Conservation (phyloP, 2,329 filamentous ascomycete species). For the Colletotrichum sp. region DNA sequence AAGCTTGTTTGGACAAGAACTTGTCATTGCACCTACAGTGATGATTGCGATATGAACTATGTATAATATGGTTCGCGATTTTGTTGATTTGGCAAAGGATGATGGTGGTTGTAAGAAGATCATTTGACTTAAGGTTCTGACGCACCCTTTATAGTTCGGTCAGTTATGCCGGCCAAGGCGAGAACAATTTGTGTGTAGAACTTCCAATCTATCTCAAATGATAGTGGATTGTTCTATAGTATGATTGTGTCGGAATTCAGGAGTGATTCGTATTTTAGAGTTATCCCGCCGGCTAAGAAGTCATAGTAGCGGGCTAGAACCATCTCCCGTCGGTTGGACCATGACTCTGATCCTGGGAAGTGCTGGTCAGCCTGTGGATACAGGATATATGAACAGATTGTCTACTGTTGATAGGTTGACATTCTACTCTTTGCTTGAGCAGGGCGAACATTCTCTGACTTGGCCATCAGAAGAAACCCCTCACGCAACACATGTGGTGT, state of each 20-base stretch:
- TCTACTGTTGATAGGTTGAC: background rate
- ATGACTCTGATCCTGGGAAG: background rate
- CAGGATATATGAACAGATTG: no score
- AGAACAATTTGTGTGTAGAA: background rate
- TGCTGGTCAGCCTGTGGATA: background rate
- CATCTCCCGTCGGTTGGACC: background rate
- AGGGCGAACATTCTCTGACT: background rate
- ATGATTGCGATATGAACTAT: background rate
- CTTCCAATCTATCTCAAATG: background rate
- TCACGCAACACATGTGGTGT: background rate
- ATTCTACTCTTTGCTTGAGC: background rate
- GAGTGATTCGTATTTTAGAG: background rate
- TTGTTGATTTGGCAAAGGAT: background rate
- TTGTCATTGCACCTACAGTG: background rate
- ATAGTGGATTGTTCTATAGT: background rate
- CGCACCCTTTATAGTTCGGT: background rate
- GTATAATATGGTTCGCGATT: background rate
- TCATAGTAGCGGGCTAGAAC: background rate
- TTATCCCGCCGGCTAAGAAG: background rate
- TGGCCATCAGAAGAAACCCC: background rate
- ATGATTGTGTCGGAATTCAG: background rate
- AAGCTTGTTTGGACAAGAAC: background rate
- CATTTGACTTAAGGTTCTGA: background rate
- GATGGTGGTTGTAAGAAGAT: background rate
- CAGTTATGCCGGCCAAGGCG: background rate